phyloP scores from a whole-genome alignment of 352 stramenopile genomes.

The Paralagenidium karlingii region DNA sequence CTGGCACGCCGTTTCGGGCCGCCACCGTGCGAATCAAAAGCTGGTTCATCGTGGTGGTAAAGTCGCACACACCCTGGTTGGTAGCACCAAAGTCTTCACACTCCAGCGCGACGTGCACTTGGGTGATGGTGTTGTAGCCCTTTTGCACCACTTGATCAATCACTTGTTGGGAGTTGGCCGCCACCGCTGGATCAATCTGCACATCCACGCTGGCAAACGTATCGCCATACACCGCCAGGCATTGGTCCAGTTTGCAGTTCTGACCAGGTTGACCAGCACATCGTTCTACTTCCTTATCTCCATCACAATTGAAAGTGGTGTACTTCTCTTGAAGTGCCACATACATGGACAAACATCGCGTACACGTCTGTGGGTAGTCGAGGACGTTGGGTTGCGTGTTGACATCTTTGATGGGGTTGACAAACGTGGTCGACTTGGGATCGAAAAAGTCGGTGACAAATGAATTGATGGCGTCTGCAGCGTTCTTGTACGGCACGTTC shows the following conservation, averaged over 20 bases:
- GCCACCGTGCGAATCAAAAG: constrained; percentile 6
- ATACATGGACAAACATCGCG: constrained; percentile 15
- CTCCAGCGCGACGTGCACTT: constrained; percentile 45
- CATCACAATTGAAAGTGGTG: constrained; percentile 48
- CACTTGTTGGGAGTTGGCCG: constrained; percentile 17
- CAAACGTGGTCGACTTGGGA: not conserved
- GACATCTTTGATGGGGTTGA: not conserved
- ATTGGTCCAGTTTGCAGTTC: constrained; percentile 33
- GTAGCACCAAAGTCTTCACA: constrained; percentile 24
- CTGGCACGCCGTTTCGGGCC: no score
- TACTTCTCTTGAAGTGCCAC: constrained; percentile 51
- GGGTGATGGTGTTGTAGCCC: constrained; percentile 30
- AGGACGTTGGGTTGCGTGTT: not conserved
- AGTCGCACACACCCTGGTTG: not conserved
- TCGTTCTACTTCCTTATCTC: constrained; percentile 20
- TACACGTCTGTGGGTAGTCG: constrained; percentile 1
- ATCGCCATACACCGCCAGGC: constrained; percentile 32
- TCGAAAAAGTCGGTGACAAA: not conserved
- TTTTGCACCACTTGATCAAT: constrained; percentile 9
- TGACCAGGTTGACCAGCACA: constrained; percentile 20
- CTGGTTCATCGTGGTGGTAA: not conserved
- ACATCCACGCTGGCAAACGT: constrained; percentile 22
- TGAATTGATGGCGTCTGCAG: not conserved
- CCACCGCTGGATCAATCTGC: constrained; percentile 13
- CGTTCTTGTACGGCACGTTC: not conserved